These are phyloP conservation scores for Hibiscus tridactylites DNA, from an alignment of 345 rosid genomes.

Conservation along the genomic window DNA sequence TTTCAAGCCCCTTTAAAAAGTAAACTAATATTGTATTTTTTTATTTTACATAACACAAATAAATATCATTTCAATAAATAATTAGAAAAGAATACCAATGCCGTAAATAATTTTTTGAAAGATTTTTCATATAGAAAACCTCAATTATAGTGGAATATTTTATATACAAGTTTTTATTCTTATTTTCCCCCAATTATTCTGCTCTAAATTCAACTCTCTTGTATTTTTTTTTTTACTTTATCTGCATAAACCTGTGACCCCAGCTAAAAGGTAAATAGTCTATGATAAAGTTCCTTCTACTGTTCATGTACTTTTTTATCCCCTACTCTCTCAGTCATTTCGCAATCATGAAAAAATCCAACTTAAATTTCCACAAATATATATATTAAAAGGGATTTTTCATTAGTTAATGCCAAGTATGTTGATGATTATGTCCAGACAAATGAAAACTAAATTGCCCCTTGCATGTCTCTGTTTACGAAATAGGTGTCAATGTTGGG, in stretches of 20 bases:
- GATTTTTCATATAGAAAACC: no score
- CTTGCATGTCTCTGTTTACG: constrained; percentile 6
- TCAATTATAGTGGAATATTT: no score
- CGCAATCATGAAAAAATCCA: background rate
- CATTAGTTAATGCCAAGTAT: background rate
- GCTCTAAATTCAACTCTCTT: background rate
- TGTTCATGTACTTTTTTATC: constrained; percentile 7
- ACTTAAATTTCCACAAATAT: no score
- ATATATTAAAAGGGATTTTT: background rate
- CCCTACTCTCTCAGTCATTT: constrained; percentile 1
- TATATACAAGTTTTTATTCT: no score
- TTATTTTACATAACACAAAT: no score
- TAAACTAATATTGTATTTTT: no score
- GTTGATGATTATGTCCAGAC: background rate
- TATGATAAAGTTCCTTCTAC: constrained; percentile 7
- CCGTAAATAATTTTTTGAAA: no score
- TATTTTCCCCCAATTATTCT: no score
- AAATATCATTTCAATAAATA: no score
- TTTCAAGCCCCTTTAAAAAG: background rate
- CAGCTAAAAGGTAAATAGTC: background rate
- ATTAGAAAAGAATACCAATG: no score
- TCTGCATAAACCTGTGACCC: constrained; percentile 9
- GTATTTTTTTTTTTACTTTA: background rate
- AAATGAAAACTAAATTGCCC: constrained; percentile 1
- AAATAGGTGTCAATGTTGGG: constrained; percentile 2